phyloP scores from a whole-genome alignment of 1,284 basidiomycete species.

The Ganoderma boninense region DNA sequence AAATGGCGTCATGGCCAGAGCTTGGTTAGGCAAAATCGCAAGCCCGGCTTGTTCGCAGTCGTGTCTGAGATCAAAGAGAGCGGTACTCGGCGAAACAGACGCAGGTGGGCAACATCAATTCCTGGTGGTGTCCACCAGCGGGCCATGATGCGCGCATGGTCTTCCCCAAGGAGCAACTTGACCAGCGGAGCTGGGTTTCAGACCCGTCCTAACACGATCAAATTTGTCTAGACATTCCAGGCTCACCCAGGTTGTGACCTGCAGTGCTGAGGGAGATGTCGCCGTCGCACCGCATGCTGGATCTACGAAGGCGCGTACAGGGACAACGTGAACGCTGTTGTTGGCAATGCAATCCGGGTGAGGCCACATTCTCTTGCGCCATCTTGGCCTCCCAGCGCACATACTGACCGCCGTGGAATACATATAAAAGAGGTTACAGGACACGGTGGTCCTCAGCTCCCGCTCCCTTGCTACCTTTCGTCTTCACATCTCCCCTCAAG shows the following conservation, averaged over 20 bases:
- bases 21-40: background rate
- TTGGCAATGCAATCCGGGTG: background rate
- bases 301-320: background rate
- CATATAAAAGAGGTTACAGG: conserved; percentile 1
- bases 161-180: background rate
- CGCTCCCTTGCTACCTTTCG: conserved; percentile 17
- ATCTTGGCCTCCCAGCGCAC: background rate
- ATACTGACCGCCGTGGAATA: background rate
- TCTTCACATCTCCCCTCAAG: conserved; percentile 17
- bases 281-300: background rate
- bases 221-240: too few relatives aligned
- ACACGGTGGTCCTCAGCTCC: conserved; percentile 25
- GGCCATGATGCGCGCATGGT: background rate
- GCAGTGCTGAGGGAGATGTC: too few relatives aligned
- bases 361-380: background rate
- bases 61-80: background rate
- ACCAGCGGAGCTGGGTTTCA: background rate
- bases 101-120: background rate
- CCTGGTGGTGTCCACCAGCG: background rate
- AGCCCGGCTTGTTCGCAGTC: background rate
- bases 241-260: too few relatives aligned
- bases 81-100: too few relatives aligned
- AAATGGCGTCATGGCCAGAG: background rate
- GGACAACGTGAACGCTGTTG: background rate
- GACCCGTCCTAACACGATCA: background rate